Percentiles rank a stretch among this genome's conserved stretches.
phyloP scores from a whole-genome alignment of 768 basidiomycete genomes.

The Boletus barrowsii region DNA sequence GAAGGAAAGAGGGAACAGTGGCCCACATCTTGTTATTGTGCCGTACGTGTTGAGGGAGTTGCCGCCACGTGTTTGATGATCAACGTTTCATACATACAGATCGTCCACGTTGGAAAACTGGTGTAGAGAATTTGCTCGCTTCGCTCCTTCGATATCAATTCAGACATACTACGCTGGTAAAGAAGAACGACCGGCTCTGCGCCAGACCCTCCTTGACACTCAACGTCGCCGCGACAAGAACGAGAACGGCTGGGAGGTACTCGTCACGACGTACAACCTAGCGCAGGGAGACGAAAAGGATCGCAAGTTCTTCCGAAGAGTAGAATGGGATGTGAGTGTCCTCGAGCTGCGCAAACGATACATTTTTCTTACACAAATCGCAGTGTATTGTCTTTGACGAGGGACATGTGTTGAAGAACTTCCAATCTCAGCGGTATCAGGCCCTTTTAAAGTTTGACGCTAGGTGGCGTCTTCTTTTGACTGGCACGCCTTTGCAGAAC shows the following conservation, averaged over 20 bases:
- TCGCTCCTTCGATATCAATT: conserved; percentile 81
- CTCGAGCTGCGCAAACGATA: not conserved
- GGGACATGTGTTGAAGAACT: conserved; percentile 96
- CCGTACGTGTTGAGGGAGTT: conserved; percentile 58
- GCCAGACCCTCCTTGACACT: conserved; percentile 67
- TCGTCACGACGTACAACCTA: conserved; percentile 94
- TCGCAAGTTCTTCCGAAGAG: conserved; percentile 87
- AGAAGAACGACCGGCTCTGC: conserved; percentile 72
- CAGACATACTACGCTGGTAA: conserved; percentile 95
- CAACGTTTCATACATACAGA: conserved; percentile 40
- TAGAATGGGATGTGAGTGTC: conserved; percentile 84
- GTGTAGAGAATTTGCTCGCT: conserved; percentile 93
- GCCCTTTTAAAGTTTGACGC: conserved; percentile 81
- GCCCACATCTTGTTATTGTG: conserved; percentile 92
- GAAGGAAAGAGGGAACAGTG: conserved; percentile 71
- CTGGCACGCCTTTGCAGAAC: conserved; percentile 93
- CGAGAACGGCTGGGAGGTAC: conserved; percentile 79
- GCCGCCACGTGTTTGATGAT: conserved; percentile 1
- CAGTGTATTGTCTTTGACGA: conserved; percentile 96
- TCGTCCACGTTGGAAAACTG: conserved; percentile 98
- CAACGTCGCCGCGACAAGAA: conserved; percentile 45
- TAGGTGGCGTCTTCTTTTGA: conserved; percentile 87
- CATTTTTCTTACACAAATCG: not conserved
- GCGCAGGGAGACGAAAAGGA: conserved; percentile 86
- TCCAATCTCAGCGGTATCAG: conserved; percentile 94